phyloP scores from a whole-genome alignment of 2,329 filamentous ascomycete genomes.

The Cercospora sp. region DNA sequence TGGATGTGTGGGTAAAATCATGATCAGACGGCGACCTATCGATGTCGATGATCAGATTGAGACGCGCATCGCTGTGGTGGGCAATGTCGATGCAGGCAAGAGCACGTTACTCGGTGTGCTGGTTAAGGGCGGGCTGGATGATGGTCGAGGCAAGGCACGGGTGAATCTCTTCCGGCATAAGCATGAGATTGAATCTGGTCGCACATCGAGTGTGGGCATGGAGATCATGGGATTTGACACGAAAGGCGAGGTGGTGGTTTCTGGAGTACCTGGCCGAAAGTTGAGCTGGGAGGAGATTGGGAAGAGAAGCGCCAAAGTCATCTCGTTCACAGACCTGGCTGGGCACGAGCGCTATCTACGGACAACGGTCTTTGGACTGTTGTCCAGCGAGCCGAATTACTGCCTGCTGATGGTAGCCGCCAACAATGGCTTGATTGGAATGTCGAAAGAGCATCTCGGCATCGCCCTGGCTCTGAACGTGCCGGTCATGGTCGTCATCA shows the following conservation, averaged over 20 bases:
- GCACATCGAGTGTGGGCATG: conserved; percentile 96
- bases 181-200: conserved; percentile 92
- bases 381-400: conserved; percentile 95
- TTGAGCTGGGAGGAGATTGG: conserved; percentile 98
- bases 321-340: conserved; percentile 91
- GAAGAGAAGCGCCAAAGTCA: conserved; percentile 89
- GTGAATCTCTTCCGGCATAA: conserved; percentile 97
- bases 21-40: conserved; percentile 73
- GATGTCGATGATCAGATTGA: conserved; percentile 88
- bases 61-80: conserved; percentile 93
- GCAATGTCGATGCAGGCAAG: conserved; percentile 96
- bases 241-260: conserved; percentile 76
- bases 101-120: conserved; percentile 93
- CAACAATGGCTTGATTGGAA: conserved; percentile 94
- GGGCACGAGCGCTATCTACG: conserved; percentile 94
- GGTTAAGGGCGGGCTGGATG: conserved; percentile 92
- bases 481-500: conserved; percentile 72
- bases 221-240: conserved; percentile 98
- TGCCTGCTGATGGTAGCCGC: conserved; percentile 97
- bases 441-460: conserved; percentile 91
- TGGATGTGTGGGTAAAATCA: conserved; percentile 78
- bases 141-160: conserved; percentile 87
- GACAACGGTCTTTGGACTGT: conserved; percentile 91
- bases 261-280: conserved; percentile 78
- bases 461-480: conserved; percentile 94